Evolutionary conservation across 164 flowering plant genomes (phyloP).

Genomic region (Umbilicus rupestris): DNA sequence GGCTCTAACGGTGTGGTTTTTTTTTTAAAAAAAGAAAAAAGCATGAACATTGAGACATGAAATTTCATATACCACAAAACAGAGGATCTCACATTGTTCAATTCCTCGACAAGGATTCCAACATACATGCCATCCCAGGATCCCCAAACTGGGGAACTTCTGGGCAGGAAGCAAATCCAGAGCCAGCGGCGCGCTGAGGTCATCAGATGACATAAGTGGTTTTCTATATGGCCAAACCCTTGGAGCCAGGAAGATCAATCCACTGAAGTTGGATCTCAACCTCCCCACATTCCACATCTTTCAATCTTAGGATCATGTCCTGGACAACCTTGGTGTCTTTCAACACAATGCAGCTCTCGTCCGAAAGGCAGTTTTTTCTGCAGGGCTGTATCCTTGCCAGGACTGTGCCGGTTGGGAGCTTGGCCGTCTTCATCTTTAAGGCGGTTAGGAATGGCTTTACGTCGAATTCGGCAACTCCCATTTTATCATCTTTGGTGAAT

Average conservation of each 20-base stretch:
- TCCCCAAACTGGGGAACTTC: too few species aligned
- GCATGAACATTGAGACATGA: too few species aligned
- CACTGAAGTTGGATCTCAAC: constrained; percentile 58
- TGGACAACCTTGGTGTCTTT: constrained; percentile 44
- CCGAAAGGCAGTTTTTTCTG: constrained; percentile 53
- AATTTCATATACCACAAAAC: too few species aligned
- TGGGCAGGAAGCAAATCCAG: too few species aligned
- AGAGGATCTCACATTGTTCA: too few species aligned
- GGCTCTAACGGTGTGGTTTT: too few species aligned
- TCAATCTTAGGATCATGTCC: constrained; percentile 41
- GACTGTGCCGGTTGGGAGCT: constrained; percentile 42
- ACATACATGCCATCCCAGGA: too few species aligned
- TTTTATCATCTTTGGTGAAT: constrained; percentile 56
- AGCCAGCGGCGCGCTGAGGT: neutral
- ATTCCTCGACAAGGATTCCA: too few species aligned
- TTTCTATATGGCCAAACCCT: constrained; percentile 16
- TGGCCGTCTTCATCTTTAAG: constrained; percentile 27
- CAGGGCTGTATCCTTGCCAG: constrained; percentile 34
- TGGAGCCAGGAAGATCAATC: constrained; percentile 45
- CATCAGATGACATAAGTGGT: neutral
- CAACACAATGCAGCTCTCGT: constrained; percentile 49
- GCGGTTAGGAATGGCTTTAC: constrained; percentile 41
- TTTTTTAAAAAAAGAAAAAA: too few species aligned
- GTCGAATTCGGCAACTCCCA: constrained; percentile 74
- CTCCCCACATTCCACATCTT: constrained; percentile 74